A percentile compares a stretch with the other conserved stretches of the same genome.
Evolutionary conservation across 768 basidiomycete species (phyloP).

Genomic region (Rhodotorula paludigena): DNA sequence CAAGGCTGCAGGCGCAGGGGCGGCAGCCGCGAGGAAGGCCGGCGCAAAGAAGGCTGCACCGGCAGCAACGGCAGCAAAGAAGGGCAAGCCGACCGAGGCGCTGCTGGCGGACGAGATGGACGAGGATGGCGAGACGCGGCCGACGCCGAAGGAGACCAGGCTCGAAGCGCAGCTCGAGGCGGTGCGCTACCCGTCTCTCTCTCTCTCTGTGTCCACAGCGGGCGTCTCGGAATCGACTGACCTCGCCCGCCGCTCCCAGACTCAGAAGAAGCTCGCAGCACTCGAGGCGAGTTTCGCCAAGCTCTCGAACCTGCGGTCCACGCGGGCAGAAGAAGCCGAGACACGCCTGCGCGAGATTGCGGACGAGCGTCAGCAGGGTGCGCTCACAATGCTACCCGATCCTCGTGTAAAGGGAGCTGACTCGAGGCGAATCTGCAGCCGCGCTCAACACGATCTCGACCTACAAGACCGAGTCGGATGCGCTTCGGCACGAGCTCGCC

Average conservation of each 20-base stretch:
- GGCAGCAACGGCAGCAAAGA: not conserved
- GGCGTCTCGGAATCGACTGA: not conserved
- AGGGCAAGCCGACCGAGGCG: not conserved
- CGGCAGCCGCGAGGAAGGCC: not conserved
- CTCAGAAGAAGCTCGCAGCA: slow-evolving; percentile 3
- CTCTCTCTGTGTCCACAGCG: too few relatives aligned
- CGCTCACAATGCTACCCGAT: not conserved
- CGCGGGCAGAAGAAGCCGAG: slow-evolving; percentile 30
- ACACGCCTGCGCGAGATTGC: slow-evolving; percentile 20
- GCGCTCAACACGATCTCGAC: slow-evolving; percentile 11
- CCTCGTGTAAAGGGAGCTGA: too few relatives aligned
- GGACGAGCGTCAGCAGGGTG: slow-evolving; percentile 17
- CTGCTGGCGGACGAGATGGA: not conserved
- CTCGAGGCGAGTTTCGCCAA: not conserved
- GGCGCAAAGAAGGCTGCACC: slow-evolving; percentile 9
- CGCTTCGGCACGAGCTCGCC: slow-evolving; percentile 9
- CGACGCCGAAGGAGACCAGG: slow-evolving; percentile 20
- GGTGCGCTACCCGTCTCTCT: slow-evolving; percentile 3
- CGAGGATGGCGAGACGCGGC: not conserved
- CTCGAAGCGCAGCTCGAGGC: slow-evolving; percentile 27
- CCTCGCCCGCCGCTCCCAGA: not conserved
- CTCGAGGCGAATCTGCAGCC: too few relatives aligned
- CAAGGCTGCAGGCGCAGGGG: not conserved
- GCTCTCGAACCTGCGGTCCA: slow-evolving; percentile 24
- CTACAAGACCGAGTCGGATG: slow-evolving; percentile 34